Evolutionary conservation across 2,329 filamentous ascomycete species (phyloP).

Genomic region (Spiromastix sp.): DNA sequence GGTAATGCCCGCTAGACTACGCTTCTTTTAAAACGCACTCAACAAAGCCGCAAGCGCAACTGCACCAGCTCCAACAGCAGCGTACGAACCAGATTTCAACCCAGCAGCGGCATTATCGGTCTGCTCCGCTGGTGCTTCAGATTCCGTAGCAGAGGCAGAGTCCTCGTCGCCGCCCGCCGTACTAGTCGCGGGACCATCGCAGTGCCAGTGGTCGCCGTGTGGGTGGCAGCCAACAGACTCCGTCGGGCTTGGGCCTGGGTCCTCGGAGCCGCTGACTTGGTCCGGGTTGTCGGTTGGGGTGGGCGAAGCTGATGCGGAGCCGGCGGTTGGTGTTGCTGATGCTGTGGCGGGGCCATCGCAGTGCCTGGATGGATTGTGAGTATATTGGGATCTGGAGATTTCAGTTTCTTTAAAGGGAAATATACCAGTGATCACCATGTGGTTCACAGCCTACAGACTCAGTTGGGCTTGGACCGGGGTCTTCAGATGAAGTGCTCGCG

Average conservation of each 20-base stretch:
- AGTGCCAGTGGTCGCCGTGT: conserved; percentile 14
- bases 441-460: conserved; percentile 15
- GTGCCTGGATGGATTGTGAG: conserved; percentile 15
- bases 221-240: conserved; percentile 12
- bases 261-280: background rate
- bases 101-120: no score
- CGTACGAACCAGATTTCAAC: no score
- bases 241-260: conserved; percentile 10
- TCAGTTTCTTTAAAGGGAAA: no score
- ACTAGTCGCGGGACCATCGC: conserved; percentile 7
- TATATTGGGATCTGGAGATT: no score
- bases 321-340: background rate
- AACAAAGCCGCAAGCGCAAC: no score
- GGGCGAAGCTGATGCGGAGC: background rate
- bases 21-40: no score
- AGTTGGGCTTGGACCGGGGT: conserved; percentile 7
- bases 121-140: no score
- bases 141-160: background rate
- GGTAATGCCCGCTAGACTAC: no score
- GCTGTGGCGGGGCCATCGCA: conserved; percentile 16
- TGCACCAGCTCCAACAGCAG: no score
- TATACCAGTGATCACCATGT: conserved; percentile 11
- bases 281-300: background rate
- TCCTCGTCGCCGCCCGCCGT: background rate
- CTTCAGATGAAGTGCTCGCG: conserved; percentile 1